Base-by-base conservation (phyloP, 2,329 filamentous ascomycete species). In the Aspergillus spinulosporus region DNA sequence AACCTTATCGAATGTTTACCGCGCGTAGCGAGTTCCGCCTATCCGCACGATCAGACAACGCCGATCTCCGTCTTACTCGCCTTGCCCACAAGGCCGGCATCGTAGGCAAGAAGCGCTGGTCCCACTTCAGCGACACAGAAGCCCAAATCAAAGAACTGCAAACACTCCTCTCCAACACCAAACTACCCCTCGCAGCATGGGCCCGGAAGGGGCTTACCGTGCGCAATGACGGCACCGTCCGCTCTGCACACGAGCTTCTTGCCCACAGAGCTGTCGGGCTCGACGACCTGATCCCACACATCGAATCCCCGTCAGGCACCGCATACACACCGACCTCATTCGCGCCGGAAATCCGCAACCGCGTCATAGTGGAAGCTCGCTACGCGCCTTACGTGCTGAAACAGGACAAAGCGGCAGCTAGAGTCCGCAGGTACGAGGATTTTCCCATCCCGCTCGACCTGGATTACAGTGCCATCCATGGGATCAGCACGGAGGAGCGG, bases 1-100 rank as follows among this genome's bases (percentile, higher is more conserved):
- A 99, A 70, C 94, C 94, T 1, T 99, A 99, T 75, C 86, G 94
- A 63, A 97, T 99, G 92, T 99, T 99, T 78, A 99, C 94, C 2
- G 89, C 90, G 4, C 86, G 94, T 61, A 96, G 89, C 76, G 94
- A 99, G 76, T 99, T 95, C 74, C 89, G 94, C 60, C 92, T 99
- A 83, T 90, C 88, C 43, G 86, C 91, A 2, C 88, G 94, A 60
- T 88, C 94, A 45, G 94, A 99, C 77, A 99, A 99, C 69, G 94
- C 94, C 36, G 94, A 99, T 74, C 74, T 88, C 4, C 87, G 94
- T 2, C 84, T 99, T 31, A 97, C 94, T 0, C 80, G 83, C 31
- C 87, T 88, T 70, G 94, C 91, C 7, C 86, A 88, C 55, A 77
- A 81, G 11, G 89, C 87, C 65, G 92, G 93, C 49, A 83, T 94